Base-by-base conservation (phyloP, 2,329 filamentous ascomycete genomes). In the Fusarium udum region DNA sequence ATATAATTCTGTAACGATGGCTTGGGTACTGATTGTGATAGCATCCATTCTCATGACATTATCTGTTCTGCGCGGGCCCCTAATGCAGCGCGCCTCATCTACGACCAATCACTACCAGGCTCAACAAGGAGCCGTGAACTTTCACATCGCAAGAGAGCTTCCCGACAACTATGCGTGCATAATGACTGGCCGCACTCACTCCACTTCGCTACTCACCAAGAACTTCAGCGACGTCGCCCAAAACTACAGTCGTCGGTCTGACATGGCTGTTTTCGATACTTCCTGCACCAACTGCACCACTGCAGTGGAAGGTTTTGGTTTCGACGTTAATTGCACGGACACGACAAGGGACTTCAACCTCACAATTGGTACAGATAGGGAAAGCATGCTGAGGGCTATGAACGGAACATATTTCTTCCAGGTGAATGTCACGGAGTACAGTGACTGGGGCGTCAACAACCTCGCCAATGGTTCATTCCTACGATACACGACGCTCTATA, bases 141-240 rank as follows among this genome's bases (percentile, higher is more conserved):
- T 75, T 16, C 73, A 75, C 7, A 75, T 75, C 28, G 73, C 73
- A 4, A 68, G 67, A 46, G 67, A 75, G 31, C 67, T 75, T 26
- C 73, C 73, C 6, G 12, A 7, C 0, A 34, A 75, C 52, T 75
- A 75, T 12, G 71, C 58, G 11, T 74, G 59, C 15, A 75, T 75
- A 13, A 49, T 72, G 18, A 74, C 71, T 10, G 73, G 73, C 1
- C 71, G 73, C 4, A 63, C 39, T 2, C 73, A 75, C 10, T 32
- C 63, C 2, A 48, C 64, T 9, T 75, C 73, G 2, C 24, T 75
- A 3, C 48, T 75, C 3, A 75, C 61, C 20, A 74, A 69, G 15
- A 75, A 75, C 39, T 75, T 75, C 16, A 75, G 73, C 32, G 46
- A 72, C 2, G 43, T 75, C 15, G 73, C 73, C 9, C 73, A 75